Conservation (phyloP, 345 rosid genomes). For the Camelina sativa region DNA sequence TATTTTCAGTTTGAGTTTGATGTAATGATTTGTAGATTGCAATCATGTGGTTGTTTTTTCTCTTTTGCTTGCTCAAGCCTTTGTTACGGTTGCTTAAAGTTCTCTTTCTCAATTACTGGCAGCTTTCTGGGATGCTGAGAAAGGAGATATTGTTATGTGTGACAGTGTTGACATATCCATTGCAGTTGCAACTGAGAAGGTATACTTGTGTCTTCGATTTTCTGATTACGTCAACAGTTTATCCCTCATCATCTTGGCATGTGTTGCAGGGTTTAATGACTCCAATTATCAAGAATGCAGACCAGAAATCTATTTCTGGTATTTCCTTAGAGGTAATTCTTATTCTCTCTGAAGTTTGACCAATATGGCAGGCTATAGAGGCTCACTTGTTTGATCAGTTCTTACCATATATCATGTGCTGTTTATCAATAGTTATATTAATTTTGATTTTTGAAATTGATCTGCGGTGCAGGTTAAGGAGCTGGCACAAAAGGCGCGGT, state of each 20-base stretch:
- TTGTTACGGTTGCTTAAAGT: conserved; percentile 37
- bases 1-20: conserved; percentile 18
- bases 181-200: conserved; percentile 99
- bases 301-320: conserved; percentile 88
- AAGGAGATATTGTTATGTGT: conserved; percentile 68
- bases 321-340: conserved; percentile 77
- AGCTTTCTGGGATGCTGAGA: conserved; percentile 86
- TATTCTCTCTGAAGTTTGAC: conserved; percentile 10
- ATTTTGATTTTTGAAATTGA: conserved; percentile 8
- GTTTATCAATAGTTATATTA: background rate
- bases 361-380: conserved; percentile 21
- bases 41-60: conserved; percentile 9
- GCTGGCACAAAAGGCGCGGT: conserved; percentile 90
- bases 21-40: conserved; percentile 24
- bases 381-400: conserved; percentile 23
- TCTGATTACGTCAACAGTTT: conserved; percentile 12
- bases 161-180: conserved; percentile 86
- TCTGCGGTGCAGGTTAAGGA: conserved; percentile 70
- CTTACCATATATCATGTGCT: background rate
- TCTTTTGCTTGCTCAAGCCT: conserved; percentile 25
- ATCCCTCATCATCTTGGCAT: conserved; percentile 40
- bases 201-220: conserved; percentile 41
- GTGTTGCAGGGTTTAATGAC: conserved; percentile 89
- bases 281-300: conserved; percentile 88
- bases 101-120: conserved; percentile 41